Evolutionary conservation across 106 monocot species (phyloP), one percentile per base, ranked within the genome.

Genomic region (Amphibolis antarctica): DNA sequence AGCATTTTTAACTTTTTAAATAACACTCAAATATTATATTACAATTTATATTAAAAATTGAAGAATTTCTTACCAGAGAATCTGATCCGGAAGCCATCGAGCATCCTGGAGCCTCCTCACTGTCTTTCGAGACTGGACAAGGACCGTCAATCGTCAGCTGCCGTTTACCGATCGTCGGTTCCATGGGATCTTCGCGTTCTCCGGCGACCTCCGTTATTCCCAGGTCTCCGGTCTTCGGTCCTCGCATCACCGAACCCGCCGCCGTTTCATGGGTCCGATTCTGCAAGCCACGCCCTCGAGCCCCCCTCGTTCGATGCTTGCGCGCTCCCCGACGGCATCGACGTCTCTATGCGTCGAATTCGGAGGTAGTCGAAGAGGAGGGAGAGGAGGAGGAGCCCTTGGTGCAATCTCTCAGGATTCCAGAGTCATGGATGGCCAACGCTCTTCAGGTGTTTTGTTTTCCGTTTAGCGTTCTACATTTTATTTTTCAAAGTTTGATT

Each of bases 401-500:
- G 46, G 45, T 63, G 10, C 24, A 46, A 63, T 12, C 24, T n/a
- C 63, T 63, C 46, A 63, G 23, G 63, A 46, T 63, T 46, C 63
- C 63, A 14, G 63, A 63, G 9, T 63, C 12, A 4, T 63, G 63
- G 63, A 47, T 10, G 63, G 12, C 63, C 17, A 63, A 63, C 44
- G 63, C 63, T 21, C 46, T 46, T 12, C 42, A 63, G 63, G 63
- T 63, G 25, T 11, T 10, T 44, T 13, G 9, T 46, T 63, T 23
- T 63, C 19, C 22, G 12, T 9, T 22, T 46, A 12, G 36, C 36
- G 7, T 36, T 46, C 25, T 63, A 22, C 25, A 20, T 60, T 10
- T 17, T 36, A n/a, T 60, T 17, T 21, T 19, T 42, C 36, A 18
- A 19, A 31, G 10, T 31, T 42, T 43, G n/a, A 42, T 36, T 60